Evolutionary conservation across 306 rosid genomes (phyloP).

Genomic region (Bauhinia variegata): DNA sequence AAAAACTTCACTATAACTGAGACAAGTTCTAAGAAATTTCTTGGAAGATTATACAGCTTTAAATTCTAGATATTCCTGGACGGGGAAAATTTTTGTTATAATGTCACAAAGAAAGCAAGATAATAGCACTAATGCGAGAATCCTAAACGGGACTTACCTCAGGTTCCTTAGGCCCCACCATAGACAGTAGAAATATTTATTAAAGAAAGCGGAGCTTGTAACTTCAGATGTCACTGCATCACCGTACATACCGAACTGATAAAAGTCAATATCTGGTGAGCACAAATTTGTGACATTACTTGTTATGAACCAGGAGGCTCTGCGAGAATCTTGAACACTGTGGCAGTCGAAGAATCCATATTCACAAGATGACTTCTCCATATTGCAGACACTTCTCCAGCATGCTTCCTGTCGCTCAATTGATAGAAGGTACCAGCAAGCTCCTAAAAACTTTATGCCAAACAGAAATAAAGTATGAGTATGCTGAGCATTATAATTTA

Average conservation of each 20-base stretch:
- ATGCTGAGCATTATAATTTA: not conserved
- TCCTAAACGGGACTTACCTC: conserved; percentile 49
- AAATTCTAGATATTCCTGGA: not conserved
- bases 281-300: conserved; percentile 68
- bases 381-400: conserved; percentile 71
- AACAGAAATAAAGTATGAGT: conserved; percentile 5
- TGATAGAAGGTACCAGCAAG: conserved; percentile 91
- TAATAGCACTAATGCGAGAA: not conserved
- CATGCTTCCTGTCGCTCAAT: conserved; percentile 90
- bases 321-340: conserved; percentile 37
- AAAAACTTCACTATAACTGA: not conserved
- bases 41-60: not conserved
- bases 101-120: not conserved
- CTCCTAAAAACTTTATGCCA: conserved; percentile 75
- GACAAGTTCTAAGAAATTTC: not conserved
- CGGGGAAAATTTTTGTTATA: not conserved
- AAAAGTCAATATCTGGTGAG: conserved; percentile 51
- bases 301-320: conserved; percentile 63
- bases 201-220: conserved; percentile 69
- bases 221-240: conserved; percentile 70
- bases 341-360: conserved; percentile 67
- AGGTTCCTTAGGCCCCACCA: conserved; percentile 83
- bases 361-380: conserved; percentile 50
- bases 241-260: conserved; percentile 77
- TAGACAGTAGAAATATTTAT: conserved; percentile 77